Evolutionary conservation across 1,139 yeast species (phyloP).

Genomic region (Hansenula lynferdii): DNA sequence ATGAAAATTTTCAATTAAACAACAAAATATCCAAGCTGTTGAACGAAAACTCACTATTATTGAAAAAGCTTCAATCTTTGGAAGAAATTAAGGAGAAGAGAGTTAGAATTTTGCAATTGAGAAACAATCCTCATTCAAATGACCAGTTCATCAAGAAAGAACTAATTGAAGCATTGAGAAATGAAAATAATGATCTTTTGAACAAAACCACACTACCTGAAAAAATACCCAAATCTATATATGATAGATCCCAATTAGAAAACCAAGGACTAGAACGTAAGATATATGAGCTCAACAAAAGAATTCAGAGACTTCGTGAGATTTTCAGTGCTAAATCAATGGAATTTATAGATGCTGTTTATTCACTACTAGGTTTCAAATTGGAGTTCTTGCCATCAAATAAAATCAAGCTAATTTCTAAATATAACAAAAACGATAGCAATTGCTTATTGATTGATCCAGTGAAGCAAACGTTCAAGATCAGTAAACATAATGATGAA

Average conservation of each 20-base stretch:
- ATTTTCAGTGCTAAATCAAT: slow-evolving; percentile 67
- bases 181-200: slow-evolving; percentile 59
- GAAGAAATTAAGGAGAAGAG: slow-evolving; percentile 32
- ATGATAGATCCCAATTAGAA: slow-evolving; percentile 61
- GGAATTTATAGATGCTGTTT: slow-evolving; percentile 67
- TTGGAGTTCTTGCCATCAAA: slow-evolving; percentile 67
- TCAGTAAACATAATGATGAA: slow-evolving; percentile 23
- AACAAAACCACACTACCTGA: slow-evolving; percentile 19
- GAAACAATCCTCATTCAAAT: slow-evolving; percentile 60
- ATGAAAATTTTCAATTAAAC: slow-evolving; percentile 37
- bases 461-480: slow-evolving; percentile 27
- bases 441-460: slow-evolving; percentile 30
- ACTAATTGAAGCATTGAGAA: slow-evolving; percentile 44
- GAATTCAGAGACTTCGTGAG: slow-evolving; percentile 54
- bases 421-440: slow-evolving; percentile 33
- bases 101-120: slow-evolving; percentile 54
- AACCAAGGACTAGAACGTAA: slow-evolving; percentile 42
- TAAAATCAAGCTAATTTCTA: slow-evolving; percentile 63
- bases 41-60: slow-evolving; percentile 30
- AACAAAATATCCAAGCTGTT: slow-evolving; percentile 35
- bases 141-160: slow-evolving; percentile 61
- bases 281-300: slow-evolving; percentile 50
- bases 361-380: slow-evolving; percentile 66
- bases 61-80: slow-evolving; percentile 31
- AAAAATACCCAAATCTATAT: slow-evolving; percentile 55